Evolutionary conservation across 345 rosid genomes (phyloP).

Genomic region (Noccaea caerulescens): DNA sequence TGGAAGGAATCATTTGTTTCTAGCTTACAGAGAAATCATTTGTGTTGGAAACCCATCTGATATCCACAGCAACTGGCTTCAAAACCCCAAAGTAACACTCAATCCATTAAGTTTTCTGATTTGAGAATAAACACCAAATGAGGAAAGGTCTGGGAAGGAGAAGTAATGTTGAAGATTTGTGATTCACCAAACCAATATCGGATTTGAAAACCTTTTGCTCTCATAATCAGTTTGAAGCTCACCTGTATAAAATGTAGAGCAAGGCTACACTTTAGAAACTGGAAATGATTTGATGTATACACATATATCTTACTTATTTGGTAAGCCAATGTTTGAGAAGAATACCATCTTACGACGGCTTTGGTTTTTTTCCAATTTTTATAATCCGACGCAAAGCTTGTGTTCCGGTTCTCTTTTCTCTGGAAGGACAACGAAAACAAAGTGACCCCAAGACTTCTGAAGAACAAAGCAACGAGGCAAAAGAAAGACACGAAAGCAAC

Average conservation of each 20-base stretch:
- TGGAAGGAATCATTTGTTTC: constrained; percentile 23
- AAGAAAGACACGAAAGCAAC: background rate
- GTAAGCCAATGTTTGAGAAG: constrained; percentile 24
- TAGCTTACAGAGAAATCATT: constrained; percentile 27
- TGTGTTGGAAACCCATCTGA: constrained; percentile 7
- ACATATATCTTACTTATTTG: background rate
- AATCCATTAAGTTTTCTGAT: constrained; percentile 15
- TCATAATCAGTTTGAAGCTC: constrained; percentile 12
- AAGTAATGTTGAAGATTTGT: constrained; percentile 6
- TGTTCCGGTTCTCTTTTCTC: constrained; percentile 74
- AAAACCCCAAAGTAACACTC: constrained; percentile 12
- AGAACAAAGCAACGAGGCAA: constrained; percentile 18
- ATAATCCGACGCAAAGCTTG: constrained; percentile 80
- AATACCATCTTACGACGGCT: constrained; percentile 55
- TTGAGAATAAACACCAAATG: constrained; percentile 8
- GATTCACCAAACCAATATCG: constrained; percentile 6
- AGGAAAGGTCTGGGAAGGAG: constrained; percentile 13
- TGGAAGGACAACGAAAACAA: constrained; percentile 36
- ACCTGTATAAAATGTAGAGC: constrained; percentile 9
- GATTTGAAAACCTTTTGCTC: background rate
- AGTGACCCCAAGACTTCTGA: constrained; percentile 20
- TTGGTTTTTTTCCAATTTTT: constrained; percentile 57
- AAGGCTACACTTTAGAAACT: constrained; percentile 8
- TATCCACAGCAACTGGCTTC: constrained; percentile 23
- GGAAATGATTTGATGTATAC: background rate